Evolutionary conservation across 2,329 filamentous ascomycete genomes (phyloP), one percentile per base, ranked within the genome.

Genomic region (Thermoascus crustaceus): DNA sequence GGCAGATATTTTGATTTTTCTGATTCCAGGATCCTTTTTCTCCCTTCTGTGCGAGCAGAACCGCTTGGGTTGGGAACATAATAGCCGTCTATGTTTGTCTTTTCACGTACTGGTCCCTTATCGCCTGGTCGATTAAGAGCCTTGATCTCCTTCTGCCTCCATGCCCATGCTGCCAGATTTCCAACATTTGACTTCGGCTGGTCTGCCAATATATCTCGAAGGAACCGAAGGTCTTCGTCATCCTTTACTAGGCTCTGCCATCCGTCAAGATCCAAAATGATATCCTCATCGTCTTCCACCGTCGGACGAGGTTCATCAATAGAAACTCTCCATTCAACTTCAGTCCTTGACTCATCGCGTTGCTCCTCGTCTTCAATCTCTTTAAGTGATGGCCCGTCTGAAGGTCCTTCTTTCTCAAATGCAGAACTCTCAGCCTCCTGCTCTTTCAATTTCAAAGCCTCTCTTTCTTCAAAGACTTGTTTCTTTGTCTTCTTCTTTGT

Each of bases 1-100:
- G 91, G 91, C 5, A 98, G 73, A 56, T 98, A 98, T 57, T 95
- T 94, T 18, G 88, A 94, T 68, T 98, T 98, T 60, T 98, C 91
- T 0, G 86, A 85, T 58, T 98, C 93, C 43, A 94, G 74, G 38
- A 98, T 96, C 69, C 89, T 94, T 68, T 93, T 89, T 52, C 87
- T 80, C 18, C 87, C 88, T 64, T 98, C 88, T 0, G 91, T 95
- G 38, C 91, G 78, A 38, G 91, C 91, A 48, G 79, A 84, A 21
- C 91, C 91, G 7, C 86, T 86, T 0, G 72, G 43, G 47, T 95
- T 98, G 0, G 85, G 78, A 25, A 95, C 85, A 54, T 95, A 96
- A 53, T 82, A 80, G 24, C 77, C 78, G 43, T 72, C 63, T 39
- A 82, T 79, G 45, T 67, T 68, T 17, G 72, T 68, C 41, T 68